Evolutionary conservation across 495 filamentous ascomycete genomes (phyloP).

Genomic region (Penicillium tannophilum): DNA sequence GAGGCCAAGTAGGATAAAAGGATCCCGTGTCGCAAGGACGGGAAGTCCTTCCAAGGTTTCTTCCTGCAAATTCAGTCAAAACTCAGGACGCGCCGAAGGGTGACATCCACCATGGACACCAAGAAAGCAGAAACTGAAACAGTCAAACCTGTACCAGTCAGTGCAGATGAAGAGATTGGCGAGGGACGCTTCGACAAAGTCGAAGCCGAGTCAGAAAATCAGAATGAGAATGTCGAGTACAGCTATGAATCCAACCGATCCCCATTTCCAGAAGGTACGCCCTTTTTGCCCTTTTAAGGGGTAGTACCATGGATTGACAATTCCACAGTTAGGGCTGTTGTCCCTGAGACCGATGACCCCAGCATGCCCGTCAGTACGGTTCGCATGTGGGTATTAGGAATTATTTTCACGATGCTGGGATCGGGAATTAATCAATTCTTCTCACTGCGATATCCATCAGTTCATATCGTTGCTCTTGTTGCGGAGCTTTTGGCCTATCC

Average conservation of each 20-base stretch:
- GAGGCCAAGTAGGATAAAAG: slow-evolving; percentile 2
- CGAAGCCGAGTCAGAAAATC: slow-evolving; percentile 30
- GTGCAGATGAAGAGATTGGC: slow-evolving; percentile 28
- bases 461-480: slow-evolving; percentile 69
- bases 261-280: slow-evolving; percentile 40
- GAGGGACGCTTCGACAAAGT: slow-evolving; percentile 32
- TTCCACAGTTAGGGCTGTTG: slow-evolving; percentile 32
- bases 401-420: slow-evolving; percentile 77
- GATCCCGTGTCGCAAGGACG: neutral
- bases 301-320: neutral
- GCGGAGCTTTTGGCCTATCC: slow-evolving; percentile 68
- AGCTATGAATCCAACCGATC: slow-evolving; percentile 40
- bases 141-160: slow-evolving; percentile 14
- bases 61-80: neutral
- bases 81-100: neutral
- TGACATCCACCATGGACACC: slow-evolving; percentile 19
- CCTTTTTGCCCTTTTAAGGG: neutral
- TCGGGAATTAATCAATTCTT: slow-evolving; percentile 87
- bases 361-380: slow-evolving; percentile 51
- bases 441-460: slow-evolving; percentile 81
- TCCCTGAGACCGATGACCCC: slow-evolving; percentile 46
- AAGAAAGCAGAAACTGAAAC: slow-evolving; percentile 17
- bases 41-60: neutral
- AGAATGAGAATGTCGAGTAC: slow-evolving; percentile 36
- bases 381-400: slow-evolving; percentile 81